Evolutionary conservation across 768 basidiomycete species (phyloP).

Genomic region (Podaxis rugospora): DNA sequence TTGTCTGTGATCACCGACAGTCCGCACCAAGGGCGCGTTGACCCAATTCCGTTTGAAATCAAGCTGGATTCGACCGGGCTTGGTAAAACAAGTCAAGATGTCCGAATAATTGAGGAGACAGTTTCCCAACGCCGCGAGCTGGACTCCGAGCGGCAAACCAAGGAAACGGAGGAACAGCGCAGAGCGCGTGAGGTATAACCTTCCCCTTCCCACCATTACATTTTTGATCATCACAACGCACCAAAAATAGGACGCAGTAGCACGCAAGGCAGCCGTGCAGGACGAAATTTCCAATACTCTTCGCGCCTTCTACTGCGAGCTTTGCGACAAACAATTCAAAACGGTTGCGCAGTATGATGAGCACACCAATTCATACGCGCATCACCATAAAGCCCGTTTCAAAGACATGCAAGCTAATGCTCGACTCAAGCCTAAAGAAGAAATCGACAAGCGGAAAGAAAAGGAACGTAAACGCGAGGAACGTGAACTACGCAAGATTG

Average conservation of each 20-base stretch:
- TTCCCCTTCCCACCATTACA: not conserved
- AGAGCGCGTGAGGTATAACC: slow-evolving; percentile 59
- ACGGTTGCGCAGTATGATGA: slow-evolving; percentile 86
- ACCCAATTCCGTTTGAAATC: slow-evolving; percentile 78
- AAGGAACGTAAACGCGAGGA: slow-evolving; percentile 85
- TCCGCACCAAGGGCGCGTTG: slow-evolving; percentile 57
- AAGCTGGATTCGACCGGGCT: slow-evolving; percentile 77
- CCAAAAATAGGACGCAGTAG: slow-evolving; percentile 49
- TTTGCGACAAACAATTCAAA: slow-evolving; percentile 87
- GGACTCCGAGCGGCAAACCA: slow-evolving; percentile 77
- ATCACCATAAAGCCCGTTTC: slow-evolving; percentile 80
- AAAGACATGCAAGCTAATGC: slow-evolving; percentile 78
- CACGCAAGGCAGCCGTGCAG: slow-evolving; percentile 60
- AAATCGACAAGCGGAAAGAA: slow-evolving; percentile 72
- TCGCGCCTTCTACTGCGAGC: slow-evolving; percentile 71
- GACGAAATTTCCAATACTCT: slow-evolving; percentile 66
- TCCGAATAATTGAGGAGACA: slow-evolving; percentile 80
- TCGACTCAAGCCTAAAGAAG: slow-evolving; percentile 61
- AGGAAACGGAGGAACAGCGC: slow-evolving; percentile 78
- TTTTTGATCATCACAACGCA: slow-evolving; percentile 1
- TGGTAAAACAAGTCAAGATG: slow-evolving; percentile 75
- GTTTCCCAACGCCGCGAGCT: slow-evolving; percentile 77
- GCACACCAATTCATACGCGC: slow-evolving; percentile 85
- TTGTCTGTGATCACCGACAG: not conserved
- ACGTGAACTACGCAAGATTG: slow-evolving; percentile 79